phyloP scores from a whole-genome alignment of 805 yeast species.

The Debaryomyces maramus region DNA sequence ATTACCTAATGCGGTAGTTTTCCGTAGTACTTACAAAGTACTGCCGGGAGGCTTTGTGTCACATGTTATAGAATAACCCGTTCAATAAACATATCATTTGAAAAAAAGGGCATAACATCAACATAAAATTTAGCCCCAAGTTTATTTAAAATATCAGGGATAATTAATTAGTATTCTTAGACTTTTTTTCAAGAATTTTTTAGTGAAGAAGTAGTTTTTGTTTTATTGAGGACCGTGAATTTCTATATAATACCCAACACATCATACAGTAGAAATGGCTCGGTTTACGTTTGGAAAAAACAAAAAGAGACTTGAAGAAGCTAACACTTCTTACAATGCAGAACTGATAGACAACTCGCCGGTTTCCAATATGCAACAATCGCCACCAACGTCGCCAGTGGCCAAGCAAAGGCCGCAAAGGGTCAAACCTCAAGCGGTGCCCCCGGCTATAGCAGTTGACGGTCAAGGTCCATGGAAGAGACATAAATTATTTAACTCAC shows the following conservation, averaged over 20 bases:
- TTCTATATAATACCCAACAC: background rate
- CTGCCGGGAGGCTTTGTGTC: background rate
- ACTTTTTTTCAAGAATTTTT: background rate
- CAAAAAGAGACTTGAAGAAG: slow-evolving; percentile 26
- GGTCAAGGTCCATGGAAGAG: slow-evolving; percentile 63
- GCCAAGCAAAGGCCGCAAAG: slow-evolving; percentile 6
- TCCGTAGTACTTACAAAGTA: background rate
- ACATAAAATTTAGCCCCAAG: background rate
- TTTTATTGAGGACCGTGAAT: background rate
- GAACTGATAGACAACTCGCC: slow-evolving; percentile 5
- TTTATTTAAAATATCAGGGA: background rate
- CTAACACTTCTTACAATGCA: slow-evolving; percentile 7
- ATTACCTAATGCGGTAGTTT: slow-evolving; percentile 6
- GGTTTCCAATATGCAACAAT: background rate
- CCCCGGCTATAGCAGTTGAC: slow-evolving; percentile 10
- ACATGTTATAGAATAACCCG: slow-evolving; percentile 1
- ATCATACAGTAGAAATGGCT: slow-evolving; percentile 39
- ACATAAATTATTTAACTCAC: slow-evolving; percentile 65
- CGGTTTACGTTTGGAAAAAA: slow-evolving; percentile 59
- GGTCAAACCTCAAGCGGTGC: slow-evolving; percentile 14
- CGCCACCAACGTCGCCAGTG: slow-evolving; percentile 4
- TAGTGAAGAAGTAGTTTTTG: background rate
- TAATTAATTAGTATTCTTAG: background rate
- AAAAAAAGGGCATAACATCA: slow-evolving; percentile 5
- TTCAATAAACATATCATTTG: slow-evolving; percentile 3